Conservation (phyloP, 2,329 filamentous ascomycete species). For the Claviceps spartinae region DNA sequence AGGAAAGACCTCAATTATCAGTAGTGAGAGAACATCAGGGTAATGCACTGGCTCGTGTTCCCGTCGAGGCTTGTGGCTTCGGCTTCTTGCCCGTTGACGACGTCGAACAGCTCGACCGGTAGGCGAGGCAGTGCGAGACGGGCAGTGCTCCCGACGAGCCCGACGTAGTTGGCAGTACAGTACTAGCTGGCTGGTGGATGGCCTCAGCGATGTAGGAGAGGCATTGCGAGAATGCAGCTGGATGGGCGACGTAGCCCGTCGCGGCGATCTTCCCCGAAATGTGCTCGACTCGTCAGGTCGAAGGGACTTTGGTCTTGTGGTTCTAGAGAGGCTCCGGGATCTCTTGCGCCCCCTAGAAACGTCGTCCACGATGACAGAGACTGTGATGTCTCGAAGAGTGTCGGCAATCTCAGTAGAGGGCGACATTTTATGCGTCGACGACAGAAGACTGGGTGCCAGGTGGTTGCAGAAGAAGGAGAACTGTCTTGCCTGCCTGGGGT, state of each 20-base stretch:
- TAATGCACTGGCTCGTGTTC: slow-evolving; percentile 17
- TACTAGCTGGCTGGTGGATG: slow-evolving; percentile 27
- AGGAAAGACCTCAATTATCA: slow-evolving; percentile 22
- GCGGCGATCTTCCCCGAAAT: slow-evolving; percentile 27
- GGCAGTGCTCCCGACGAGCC: slow-evolving; percentile 30
- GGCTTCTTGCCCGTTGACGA: slow-evolving; percentile 25
- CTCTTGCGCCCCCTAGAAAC: slow-evolving; percentile 25
- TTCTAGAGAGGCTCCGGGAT: slow-evolving; percentile 23
- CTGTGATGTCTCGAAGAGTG: slow-evolving; percentile 12
- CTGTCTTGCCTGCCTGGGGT: background rate
- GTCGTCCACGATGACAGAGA: slow-evolving; percentile 12
- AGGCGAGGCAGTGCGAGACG: slow-evolving; percentile 24
- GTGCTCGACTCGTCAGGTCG: slow-evolving; percentile 29
- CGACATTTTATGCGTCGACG: slow-evolving; percentile 10
- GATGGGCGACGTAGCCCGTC: slow-evolving; percentile 25
- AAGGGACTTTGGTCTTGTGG: slow-evolving; percentile 16
- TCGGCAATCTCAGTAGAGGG: slow-evolving; percentile 11
- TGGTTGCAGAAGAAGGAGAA: background rate
- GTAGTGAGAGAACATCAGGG: slow-evolving; percentile 18
- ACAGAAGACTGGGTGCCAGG: too few species aligned
- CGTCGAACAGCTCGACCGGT: slow-evolving; percentile 20
- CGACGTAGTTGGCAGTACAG: slow-evolving; percentile 27
- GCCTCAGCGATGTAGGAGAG: slow-evolving; percentile 20
- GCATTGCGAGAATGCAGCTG: slow-evolving; percentile 19
- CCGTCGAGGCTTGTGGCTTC: slow-evolving; percentile 20